A percentile compares a stretch with the other conserved stretches of the same genome.
Conservation (phyloP, 148 eudicot species). For the Cornus kousa region DNA sequence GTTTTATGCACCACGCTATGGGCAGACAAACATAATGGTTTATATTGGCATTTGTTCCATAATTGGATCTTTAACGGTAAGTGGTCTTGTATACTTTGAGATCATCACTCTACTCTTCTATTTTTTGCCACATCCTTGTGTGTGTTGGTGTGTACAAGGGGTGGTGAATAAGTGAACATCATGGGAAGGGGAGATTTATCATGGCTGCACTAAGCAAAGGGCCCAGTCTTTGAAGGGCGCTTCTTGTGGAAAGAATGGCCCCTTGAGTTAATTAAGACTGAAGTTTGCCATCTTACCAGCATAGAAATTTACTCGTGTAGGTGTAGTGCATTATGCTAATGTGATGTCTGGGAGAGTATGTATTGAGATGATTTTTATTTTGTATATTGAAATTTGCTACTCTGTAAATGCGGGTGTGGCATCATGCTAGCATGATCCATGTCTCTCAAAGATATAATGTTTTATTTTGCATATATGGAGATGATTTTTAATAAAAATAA, state of each 20-base stretch:
- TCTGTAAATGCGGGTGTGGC: not conserved
- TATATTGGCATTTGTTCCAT: constrained; percentile 85
- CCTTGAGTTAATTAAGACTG: too few species aligned
- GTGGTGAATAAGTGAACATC: not conserved
- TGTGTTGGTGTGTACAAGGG: not conserved
- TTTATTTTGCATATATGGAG: not conserved
- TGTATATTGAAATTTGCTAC: not conserved
- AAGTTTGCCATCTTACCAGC: too few species aligned
- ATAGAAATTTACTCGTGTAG: too few species aligned
- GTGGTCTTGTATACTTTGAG: constrained; percentile 20
- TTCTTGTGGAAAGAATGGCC: too few species aligned
- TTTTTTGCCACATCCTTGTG: not conserved
- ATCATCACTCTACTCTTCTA: not conserved
- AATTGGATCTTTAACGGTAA: constrained; percentile 86
- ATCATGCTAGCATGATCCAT: not conserved
- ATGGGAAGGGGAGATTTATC: not conserved
- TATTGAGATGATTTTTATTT: too few species aligned
- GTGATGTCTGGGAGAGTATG: too few species aligned
- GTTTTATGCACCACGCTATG: constrained; percentile 85
- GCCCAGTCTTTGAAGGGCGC: not conserved
- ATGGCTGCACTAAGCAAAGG: not conserved
- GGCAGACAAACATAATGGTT: constrained; percentile 85
- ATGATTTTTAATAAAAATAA: too few species aligned
- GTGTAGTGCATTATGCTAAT: too few species aligned
- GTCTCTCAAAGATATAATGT: not conserved